phyloP scores from a whole-genome alignment of 768 basidiomycete species.

The Macrolepiota fuliginosa region DNA sequence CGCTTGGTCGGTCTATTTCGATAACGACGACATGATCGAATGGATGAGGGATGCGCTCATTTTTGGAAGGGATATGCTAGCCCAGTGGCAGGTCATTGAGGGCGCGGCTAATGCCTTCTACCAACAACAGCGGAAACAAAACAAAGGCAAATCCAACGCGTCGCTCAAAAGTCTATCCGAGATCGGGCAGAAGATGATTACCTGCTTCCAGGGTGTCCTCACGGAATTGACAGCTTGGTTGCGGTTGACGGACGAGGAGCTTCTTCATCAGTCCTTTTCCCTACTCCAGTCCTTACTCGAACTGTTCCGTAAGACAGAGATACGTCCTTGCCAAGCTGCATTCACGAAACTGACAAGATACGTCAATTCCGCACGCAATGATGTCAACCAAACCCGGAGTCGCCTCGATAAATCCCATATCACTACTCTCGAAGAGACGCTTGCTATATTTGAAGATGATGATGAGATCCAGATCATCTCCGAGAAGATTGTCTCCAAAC shows the following conservation, averaged over 20 bases:
- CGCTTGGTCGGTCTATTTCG: conserved; percentile 78
- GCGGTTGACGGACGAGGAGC: conserved; percentile 87
- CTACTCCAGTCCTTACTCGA: conserved; percentile 77
- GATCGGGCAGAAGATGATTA: conserved; percentile 73
- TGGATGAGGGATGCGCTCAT: conserved; percentile 99
- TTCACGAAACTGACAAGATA: conserved; percentile 68
- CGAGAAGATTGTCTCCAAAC: neutral
- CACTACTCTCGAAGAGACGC: conserved; percentile 60
- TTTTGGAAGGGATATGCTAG: conserved; percentile 84
- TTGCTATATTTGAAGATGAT: conserved; percentile 63
- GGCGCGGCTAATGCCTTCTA: conserved; percentile 44
- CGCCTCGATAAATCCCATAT: conserved; percentile 59
- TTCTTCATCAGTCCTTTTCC: conserved; percentile 85
- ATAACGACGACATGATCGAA: conserved; percentile 80
- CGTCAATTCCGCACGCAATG: conserved; percentile 56
- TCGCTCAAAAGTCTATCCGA: conserved; percentile 46
- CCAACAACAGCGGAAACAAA: conserved; percentile 11
- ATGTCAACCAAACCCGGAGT: conserved; percentile 45
- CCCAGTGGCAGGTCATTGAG: conserved; percentile 79
- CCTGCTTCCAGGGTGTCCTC: conserved; percentile 74
- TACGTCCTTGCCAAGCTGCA: conserved; percentile 52
- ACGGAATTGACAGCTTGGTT: conserved; percentile 84
- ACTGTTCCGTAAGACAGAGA: conserved; percentile 64
- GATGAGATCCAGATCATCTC: conserved; percentile 60
- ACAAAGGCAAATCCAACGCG: conserved; percentile 22